Base-by-base conservation (phyloP, 208 protist species). In the Naegleria fowleri region DNA sequence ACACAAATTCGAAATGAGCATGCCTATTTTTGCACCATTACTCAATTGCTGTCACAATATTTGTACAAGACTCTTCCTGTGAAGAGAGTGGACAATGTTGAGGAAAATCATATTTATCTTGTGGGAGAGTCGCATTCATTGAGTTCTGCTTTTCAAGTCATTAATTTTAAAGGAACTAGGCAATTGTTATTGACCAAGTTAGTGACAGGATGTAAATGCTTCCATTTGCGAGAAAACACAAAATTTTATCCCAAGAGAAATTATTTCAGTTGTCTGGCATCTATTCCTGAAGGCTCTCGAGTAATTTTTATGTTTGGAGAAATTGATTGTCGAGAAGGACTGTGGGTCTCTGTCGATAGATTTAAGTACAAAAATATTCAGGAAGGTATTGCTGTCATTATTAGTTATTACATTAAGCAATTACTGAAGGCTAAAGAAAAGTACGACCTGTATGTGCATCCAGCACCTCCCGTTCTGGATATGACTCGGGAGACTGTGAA, bases 241-340 rank as follows among this genome's bases (percentile, higher is more conserved):
- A 22, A 55, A 9, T 93, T 93, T 43, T 93, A 93, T 79, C 92
- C 92, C 0, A 92, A 93, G 90, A 75, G 13, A 22, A 93, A 93
- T 43, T 93, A 90, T 75, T 39, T 7, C 16, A 76, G 25, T 38
- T 38, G 75, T 38, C 25, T 90, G 0, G 41, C 15, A n/a, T 43
- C 79, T 4, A 58, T 93, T n/a, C 92, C 92, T 41, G 67, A 92
- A 16, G 79, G 83, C 0, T 55, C 55, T 7, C 9, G 43, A 6
- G 91, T 93, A 9, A 92, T 93, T 6, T 59, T 93, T 22, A 59
- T 90, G n/a, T 92, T 93, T 90, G 92, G 92, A 15, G 92, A 93
- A 88, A 93, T 93, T 48, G 92, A 93, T 83, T 93, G 92, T 29
- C 40, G 92, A 5, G 92, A 93, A 39, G 92, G 92, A 5, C 92